phyloP scores from a whole-genome alignment of 176 grass and related monocot genomes.

The Aegilops tauschii region DNA sequence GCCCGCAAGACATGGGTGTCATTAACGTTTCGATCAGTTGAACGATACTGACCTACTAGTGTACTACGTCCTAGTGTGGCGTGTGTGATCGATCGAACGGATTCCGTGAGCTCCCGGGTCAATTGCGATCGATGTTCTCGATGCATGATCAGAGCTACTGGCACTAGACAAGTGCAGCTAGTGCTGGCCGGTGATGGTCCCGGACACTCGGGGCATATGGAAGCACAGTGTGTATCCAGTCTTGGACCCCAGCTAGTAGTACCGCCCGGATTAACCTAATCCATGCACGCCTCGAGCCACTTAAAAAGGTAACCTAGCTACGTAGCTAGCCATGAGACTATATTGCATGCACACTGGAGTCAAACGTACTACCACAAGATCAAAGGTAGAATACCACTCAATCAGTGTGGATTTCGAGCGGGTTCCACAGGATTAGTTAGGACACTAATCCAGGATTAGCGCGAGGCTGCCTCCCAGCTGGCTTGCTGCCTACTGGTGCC shows the following conservation, averaged over 20 bases:
- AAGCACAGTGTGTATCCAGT: no score
- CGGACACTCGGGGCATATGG: conserved; percentile 4
- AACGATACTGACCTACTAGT: not conserved
- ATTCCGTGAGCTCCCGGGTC: not conserved
- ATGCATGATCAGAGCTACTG: conserved; percentile 22
- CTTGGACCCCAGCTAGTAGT: not conserved
- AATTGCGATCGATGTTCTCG: conserved; percentile 25
- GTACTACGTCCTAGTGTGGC: not conserved
- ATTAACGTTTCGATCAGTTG: conserved; percentile 25
- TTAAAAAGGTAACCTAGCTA: conserved; percentile 31
- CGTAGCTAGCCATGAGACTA: not conserved
- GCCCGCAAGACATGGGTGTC: conserved; percentile 29
- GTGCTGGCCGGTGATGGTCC: conserved; percentile 31
- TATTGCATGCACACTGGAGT: conserved; percentile 33
- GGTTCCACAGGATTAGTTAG: conserved; percentile 1
- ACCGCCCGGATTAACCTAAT: conserved; percentile 23
- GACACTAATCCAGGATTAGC: conserved; percentile 67
- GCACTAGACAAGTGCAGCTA: not conserved
- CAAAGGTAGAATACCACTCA: not conserved
- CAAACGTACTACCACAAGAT: conserved; percentile 40
- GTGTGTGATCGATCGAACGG: not conserved
- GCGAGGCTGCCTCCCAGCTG: conserved; percentile 40
- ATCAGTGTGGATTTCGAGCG: conserved; percentile 30
- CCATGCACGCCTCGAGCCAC: conserved; percentile 57
- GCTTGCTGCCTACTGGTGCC: conserved; percentile 16